These are phyloP conservation scores for Suillus clintonianus DNA, from an alignment of 768 basidiomycete genomes.

Conservation along the genomic window DNA sequence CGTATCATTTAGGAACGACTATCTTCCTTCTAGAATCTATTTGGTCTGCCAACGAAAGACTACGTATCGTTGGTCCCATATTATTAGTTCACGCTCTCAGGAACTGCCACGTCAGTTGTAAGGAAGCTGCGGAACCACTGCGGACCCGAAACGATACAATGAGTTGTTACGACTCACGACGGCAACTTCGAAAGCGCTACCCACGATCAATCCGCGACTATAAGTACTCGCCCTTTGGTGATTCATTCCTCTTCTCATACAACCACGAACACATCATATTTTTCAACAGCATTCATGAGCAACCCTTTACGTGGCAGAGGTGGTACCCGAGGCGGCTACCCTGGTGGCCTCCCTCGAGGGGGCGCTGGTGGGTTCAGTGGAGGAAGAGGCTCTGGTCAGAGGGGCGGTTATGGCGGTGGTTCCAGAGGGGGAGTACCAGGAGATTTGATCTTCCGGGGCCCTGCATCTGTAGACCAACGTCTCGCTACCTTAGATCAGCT, in stretches of 20 bases:
- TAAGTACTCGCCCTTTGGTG: neutral
- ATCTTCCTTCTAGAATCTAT: neutral
- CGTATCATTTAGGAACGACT: neutral
- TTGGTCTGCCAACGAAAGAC: neutral
- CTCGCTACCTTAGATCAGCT: constrained; percentile 29
- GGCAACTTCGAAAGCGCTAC: neutral
- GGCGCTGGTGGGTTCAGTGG: constrained; percentile 16
- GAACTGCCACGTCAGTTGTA: neutral
- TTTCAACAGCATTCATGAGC: neutral
- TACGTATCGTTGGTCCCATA: neutral
- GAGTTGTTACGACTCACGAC: neutral
- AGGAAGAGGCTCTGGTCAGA: constrained; percentile 9
- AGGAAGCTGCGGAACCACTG: neutral
- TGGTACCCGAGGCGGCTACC: constrained; percentile 7
- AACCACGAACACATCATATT: neutral
- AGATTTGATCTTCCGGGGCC: constrained; percentile 31
- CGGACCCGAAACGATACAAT: neutral
- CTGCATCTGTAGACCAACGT: constrained; percentile 35
- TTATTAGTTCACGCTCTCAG: neutral
- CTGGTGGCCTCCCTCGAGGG: neutral
- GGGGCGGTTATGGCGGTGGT: constrained; percentile 29
- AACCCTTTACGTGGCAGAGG: constrained; percentile 14
- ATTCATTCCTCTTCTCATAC: neutral
- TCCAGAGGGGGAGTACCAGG: constrained; percentile 25
- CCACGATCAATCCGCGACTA: neutral